Percentiles rank a stretch among this genome's conserved stretches.
These are phyloP conservation scores for Aeminium ludgeri DNA, from an alignment of 495 filamentous ascomycete species.

Conservation along the genomic window DNA sequence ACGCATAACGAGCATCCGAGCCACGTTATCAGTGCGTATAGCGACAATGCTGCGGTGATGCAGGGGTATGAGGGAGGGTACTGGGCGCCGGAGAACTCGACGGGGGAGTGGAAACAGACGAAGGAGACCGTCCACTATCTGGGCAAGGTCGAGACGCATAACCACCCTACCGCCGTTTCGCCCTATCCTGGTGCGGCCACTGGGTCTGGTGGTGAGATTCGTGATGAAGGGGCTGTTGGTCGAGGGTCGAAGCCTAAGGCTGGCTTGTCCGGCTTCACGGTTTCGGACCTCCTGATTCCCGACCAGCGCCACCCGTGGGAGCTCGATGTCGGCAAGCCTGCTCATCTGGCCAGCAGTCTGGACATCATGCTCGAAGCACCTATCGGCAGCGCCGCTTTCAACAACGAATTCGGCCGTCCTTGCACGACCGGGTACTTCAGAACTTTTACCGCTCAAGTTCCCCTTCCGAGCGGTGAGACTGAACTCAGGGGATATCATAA, in stretches of 20 bases:
- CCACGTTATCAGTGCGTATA: conserved; percentile 83
- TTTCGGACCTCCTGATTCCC: conserved; percentile 82
- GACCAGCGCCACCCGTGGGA: conserved; percentile 75
- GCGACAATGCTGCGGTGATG: conserved; percentile 89
- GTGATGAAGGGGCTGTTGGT: conserved; percentile 89
- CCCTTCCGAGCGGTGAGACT: conserved; percentile 39
- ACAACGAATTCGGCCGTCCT: conserved; percentile 96
- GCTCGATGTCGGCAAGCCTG: conserved; percentile 70
- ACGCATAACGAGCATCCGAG: conserved; percentile 66
- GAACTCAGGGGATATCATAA: conserved; percentile 91
- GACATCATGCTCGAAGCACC: conserved; percentile 97
- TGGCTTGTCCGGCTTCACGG: conserved; percentile 80
- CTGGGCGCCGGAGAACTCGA: conserved; percentile 74
- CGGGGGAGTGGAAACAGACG: conserved; percentile 71
- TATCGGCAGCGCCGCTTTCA: conserved; percentile 84
- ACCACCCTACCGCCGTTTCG: conserved; percentile 91
- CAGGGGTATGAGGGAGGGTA: conserved; percentile 56
- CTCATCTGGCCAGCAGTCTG: conserved; percentile 78
- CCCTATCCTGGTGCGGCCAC: conserved; percentile 79
- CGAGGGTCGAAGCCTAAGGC: conserved; percentile 86
- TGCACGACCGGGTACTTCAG: conserved; percentile 79
- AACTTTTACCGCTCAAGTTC: conserved; percentile 56
- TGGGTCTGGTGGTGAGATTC: conserved; percentile 85
- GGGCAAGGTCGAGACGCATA: conserved; percentile 95
- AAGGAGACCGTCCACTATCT: conserved; percentile 78